A percentile compares a stretch with the other conserved stretches of the same genome.
Evolutionary conservation across 139 green algal species (phyloP).

Genomic region (Trebouxia sp.): DNA sequence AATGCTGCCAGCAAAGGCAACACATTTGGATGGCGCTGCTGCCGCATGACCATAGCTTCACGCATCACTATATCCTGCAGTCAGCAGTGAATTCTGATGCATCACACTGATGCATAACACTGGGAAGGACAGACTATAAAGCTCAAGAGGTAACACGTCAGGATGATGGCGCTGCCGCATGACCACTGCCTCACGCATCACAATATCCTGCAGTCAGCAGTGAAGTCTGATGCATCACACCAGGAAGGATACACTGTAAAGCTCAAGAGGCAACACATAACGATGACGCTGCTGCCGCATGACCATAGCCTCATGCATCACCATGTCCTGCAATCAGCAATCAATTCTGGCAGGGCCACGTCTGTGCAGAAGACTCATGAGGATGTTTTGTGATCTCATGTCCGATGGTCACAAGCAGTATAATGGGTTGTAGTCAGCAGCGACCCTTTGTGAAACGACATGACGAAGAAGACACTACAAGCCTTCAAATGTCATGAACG

Average conservation of each 20-base stretch:
- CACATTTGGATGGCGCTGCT: constrained; percentile 86
- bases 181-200: constrained; percentile 85
- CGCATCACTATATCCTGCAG: constrained; percentile 88
- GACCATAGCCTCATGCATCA: constrained; percentile 85
- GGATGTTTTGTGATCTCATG: constrained; percentile 62
- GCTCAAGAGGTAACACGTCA: constrained; percentile 79
- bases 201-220: constrained; percentile 73
- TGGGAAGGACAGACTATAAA: not conserved
- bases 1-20: constrained; percentile 86
- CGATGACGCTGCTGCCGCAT: constrained; percentile 87
- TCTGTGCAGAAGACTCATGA: not conserved
- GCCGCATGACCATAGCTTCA: constrained; percentile 88
- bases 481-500: not conserved
- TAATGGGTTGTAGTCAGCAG: constrained; percentile 70
- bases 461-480: not conserved
- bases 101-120: not conserved
- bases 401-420: constrained; percentile 85
- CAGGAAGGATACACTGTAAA: not conserved
- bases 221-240: not conserved
- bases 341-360: not conserved
- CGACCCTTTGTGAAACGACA: not conserved
- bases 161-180: constrained; percentile 87
- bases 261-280: constrained; percentile 79
- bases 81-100: not conserved
- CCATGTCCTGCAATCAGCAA: constrained; percentile 69